These are phyloP conservation scores for Fomitopsis schrenkii DNA, from an alignment of 1,284 basidiomycete genomes.

Conservation along the genomic window DNA sequence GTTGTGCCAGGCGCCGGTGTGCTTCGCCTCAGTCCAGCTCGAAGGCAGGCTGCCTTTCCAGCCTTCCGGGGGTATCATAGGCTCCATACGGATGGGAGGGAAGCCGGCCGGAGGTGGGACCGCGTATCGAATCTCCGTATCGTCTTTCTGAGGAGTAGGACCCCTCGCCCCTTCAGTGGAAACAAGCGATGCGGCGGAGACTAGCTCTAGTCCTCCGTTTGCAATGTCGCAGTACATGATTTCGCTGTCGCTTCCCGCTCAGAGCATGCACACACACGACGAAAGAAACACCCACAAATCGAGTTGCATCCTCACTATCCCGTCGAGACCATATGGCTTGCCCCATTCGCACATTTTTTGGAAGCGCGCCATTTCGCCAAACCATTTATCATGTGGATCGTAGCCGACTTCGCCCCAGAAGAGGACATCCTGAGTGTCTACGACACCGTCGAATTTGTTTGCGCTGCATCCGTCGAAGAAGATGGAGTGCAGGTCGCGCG, in stretches of 20 bases:
- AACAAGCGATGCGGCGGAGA: background rate
- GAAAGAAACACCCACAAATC: background rate
- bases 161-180: background rate
- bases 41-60: background rate
- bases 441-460: background rate
- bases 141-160: background rate
- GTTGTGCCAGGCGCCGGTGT: background rate
- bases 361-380: background rate
- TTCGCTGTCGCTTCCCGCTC: background rate
- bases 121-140: no score
- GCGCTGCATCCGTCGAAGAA: background rate
- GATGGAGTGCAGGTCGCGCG: background rate
- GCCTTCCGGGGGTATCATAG: background rate
- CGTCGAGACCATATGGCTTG: background rate
- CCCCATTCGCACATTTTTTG: background rate
- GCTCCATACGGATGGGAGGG: background rate
- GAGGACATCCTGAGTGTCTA: background rate
- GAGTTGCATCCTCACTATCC: background rate
- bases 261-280: background rate
- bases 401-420: background rate
- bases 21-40: background rate
- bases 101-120: background rate
- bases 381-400: background rate
- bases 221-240: background rate
- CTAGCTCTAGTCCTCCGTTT: background rate